phyloP scores from a whole-genome alignment of 176 grass and related monocot species.

The Oryza rufipogon region DNA sequence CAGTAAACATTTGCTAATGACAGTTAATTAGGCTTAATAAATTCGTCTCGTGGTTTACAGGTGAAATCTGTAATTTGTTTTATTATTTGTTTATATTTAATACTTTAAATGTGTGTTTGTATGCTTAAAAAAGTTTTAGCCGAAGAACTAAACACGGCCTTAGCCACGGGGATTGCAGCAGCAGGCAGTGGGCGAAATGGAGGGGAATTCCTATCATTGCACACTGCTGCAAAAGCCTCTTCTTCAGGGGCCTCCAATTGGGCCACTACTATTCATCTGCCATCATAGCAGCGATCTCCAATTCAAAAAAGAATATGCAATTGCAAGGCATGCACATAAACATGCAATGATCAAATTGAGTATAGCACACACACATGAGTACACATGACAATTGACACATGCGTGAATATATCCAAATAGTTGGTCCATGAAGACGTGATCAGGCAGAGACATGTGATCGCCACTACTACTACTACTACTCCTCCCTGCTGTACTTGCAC shows the following conservation, averaged over 20 bases:
- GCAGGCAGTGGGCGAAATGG: background rate
- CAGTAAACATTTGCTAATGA: no score
- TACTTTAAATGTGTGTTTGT: no score
- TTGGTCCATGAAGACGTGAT: constrained; percentile 22
- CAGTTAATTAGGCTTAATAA: no score
- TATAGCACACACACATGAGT: background rate
- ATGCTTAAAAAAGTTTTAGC: no score
- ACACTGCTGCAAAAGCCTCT: constrained; percentile 55
- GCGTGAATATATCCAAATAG: background rate
- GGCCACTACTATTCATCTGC: constrained; percentile 23
- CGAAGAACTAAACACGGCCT: no score
- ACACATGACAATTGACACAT: background rate
- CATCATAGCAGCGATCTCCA: background rate
- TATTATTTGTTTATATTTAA: no score
- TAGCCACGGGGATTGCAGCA: constrained; percentile 37
- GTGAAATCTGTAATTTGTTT: no score
- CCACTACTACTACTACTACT: background rate
- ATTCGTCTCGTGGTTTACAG: no score
- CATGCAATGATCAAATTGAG: background rate
- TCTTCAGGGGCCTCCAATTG: constrained; percentile 35
- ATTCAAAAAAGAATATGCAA: constrained; percentile 24
- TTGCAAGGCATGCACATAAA: background rate
- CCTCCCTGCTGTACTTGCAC: background rate
- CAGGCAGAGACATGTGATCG: constrained; percentile 29
- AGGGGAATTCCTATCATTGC: constrained; percentile 43